Percentiles rank a stretch among this genome's conserved stretches.
phyloP scores from a whole-genome alignment of 192 early-diverging fungal species.

The Backusella macrospora region DNA sequence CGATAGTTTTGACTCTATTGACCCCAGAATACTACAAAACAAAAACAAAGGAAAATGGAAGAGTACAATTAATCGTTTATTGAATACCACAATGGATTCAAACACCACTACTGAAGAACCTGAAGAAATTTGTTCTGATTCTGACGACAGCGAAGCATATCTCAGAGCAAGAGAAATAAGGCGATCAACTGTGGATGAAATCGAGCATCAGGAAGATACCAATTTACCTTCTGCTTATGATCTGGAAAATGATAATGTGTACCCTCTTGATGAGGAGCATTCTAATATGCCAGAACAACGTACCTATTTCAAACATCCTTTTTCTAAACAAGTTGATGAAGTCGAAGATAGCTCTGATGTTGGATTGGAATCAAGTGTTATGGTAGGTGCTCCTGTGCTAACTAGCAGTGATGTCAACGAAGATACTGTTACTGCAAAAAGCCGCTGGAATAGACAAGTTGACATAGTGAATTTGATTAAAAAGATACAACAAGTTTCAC shows the following conservation, averaged over 20 bases:
- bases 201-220: constrained; percentile 11
- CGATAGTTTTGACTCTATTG: constrained; percentile 1
- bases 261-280: constrained; percentile 4
- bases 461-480: constrained; percentile 29
- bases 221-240: constrained; percentile 19
- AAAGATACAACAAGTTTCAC: constrained; percentile 11
- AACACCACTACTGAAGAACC: neutral
- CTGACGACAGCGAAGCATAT: neutral
- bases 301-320: constrained; percentile 5
- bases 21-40: neutral
- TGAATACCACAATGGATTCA: neutral
- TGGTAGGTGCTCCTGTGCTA: neutral
- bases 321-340: constrained; percentile 4
- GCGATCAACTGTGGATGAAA: neutral
- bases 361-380: neutral
- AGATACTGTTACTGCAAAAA: neutral
- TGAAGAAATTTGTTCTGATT: neutral
- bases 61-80: neutral
- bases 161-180: neutral
- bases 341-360: neutral
- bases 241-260: constrained; percentile 10
- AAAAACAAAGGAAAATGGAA: neutral
- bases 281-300: neutral
- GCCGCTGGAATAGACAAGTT: constrained; percentile 28
- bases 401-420: neutral